These are phyloP conservation scores for Scopulariopsis brevicaulis DNA, from an alignment of 2,329 filamentous ascomycete genomes.

Conservation along the genomic window DNA sequence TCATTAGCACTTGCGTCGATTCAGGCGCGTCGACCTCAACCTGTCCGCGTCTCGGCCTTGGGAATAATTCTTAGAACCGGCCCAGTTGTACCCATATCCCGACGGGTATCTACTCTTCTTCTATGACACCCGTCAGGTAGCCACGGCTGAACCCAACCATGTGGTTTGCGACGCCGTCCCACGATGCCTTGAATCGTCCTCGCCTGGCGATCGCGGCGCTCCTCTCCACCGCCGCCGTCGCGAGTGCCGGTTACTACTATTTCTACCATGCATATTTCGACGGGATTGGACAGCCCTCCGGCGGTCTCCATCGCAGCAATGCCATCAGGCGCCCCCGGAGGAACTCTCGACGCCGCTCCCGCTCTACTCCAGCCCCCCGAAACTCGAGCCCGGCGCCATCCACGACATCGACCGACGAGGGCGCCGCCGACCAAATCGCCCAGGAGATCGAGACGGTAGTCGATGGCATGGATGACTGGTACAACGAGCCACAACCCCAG, in stretches of 20 bases:
- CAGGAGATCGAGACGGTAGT: constrained; percentile 21
- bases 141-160: constrained; percentile 20
- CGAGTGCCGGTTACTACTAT: constrained; percentile 49
- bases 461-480: constrained; percentile 36
- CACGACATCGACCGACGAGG: constrained; percentile 29
- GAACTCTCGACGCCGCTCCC: constrained; percentile 14
- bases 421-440: constrained; percentile 32
- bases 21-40: too few relatives aligned
- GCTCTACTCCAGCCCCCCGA: constrained; percentile 1
- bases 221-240: constrained; percentile 42
- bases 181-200: constrained; percentile 42
- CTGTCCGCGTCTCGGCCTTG: not conserved
- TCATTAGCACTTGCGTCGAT: too few relatives aligned
- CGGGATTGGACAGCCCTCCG: constrained; percentile 8
- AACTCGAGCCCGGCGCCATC: constrained; percentile 16
- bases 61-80: not conserved
- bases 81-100: not conserved
- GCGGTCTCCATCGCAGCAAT: constrained; percentile 51
- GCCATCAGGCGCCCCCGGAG: constrained; percentile 44
- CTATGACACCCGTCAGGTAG: not conserved
- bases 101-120: not conserved
- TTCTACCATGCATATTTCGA: constrained; percentile 17
- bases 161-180: constrained; percentile 35
- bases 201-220: constrained; percentile 40
- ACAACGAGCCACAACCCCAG: constrained; percentile 34